Evolutionary conservation across 805 yeast genomes (phyloP).

Genomic region (Jamesozyma lodderae): DNA sequence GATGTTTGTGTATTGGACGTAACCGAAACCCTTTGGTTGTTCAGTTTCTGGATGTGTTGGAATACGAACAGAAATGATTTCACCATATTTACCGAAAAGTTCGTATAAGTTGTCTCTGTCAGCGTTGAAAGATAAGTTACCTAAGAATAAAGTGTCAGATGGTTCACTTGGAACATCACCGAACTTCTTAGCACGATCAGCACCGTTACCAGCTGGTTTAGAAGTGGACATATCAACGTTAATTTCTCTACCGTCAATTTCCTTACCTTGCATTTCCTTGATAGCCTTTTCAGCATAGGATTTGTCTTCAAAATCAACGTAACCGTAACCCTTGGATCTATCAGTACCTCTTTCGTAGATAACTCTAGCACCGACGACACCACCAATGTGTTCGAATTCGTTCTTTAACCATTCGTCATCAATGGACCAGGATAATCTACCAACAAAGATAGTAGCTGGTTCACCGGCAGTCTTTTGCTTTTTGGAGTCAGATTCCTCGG

Average conservation of each 20-base stretch:
- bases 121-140: constrained; percentile 89
- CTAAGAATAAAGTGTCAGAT: constrained; percentile 91
- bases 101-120: constrained; percentile 70
- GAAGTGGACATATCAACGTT: constrained; percentile 87
- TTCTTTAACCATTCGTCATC: constrained; percentile 89
- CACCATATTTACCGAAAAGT: constrained; percentile 69
- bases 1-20: constrained; percentile 78
- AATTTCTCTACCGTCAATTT: constrained; percentile 94
- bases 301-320: constrained; percentile 82
- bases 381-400: constrained; percentile 77
- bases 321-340: constrained; percentile 94
- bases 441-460: constrained; percentile 88
- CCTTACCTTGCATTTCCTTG: constrained; percentile 78
- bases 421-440: constrained; percentile 94
- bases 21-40: constrained; percentile 98
- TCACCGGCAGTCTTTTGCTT: constrained; percentile 47
- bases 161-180: constrained; percentile 91
- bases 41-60: constrained; percentile 99
- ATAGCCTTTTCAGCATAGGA: constrained; percentile 81
- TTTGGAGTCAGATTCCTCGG: constrained; percentile 38
- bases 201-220: constrained; percentile 56
- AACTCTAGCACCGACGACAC: constrained; percentile 83
- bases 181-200: constrained; percentile 76
- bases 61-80: constrained; percentile 79
- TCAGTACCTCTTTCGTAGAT: constrained; percentile 87